Evolutionary conservation across 495 filamentous ascomycete genomes (phyloP).

Genomic region (Amphirosellinia nigrospora): DNA sequence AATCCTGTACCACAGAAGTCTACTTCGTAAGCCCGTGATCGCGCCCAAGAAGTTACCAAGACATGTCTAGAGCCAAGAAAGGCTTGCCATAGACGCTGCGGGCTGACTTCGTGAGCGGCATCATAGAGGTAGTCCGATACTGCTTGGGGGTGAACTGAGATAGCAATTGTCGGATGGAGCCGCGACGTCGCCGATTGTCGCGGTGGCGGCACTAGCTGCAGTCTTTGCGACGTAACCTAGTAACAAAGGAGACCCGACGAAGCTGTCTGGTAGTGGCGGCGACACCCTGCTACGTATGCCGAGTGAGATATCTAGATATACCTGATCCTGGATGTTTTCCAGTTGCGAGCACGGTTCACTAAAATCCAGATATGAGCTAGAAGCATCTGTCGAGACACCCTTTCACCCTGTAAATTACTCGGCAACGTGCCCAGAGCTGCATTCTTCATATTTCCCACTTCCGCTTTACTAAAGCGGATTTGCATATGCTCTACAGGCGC

Average conservation of each 20-base stretch:
- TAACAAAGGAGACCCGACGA: conserved; percentile 46
- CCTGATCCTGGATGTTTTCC: conserved; percentile 29
- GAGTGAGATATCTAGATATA: conserved; percentile 44
- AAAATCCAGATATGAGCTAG: conserved; percentile 49
- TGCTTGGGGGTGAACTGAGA: conserved; percentile 42
- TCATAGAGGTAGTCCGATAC: conserved; percentile 44
- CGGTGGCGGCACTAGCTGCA: conserved; percentile 25
- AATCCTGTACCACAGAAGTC: conserved; percentile 38
- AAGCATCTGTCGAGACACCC: conserved; percentile 47
- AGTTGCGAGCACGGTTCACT: conserved; percentile 44
- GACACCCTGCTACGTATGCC: conserved; percentile 41
- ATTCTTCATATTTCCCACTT: conserved; percentile 33
- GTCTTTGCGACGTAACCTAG: conserved; percentile 29
- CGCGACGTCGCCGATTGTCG: conserved; percentile 37
- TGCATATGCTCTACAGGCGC: conserved; percentile 38
- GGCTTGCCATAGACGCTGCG: conserved; percentile 47
- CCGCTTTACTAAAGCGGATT: conserved; percentile 40
- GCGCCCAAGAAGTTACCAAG: conserved; percentile 49
- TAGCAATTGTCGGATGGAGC: conserved; percentile 38
- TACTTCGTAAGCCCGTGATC: conserved; percentile 44
- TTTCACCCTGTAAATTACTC: conserved; percentile 27
- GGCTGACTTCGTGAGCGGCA: conserved; percentile 41
- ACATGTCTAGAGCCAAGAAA: conserved; percentile 46
- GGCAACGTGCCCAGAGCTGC: conserved; percentile 36
- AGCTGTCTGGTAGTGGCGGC: conserved; percentile 43